Evolutionary conservation across 768 basidiomycete genomes (phyloP).

Genomic region (Tubosaeta sp.): DNA sequence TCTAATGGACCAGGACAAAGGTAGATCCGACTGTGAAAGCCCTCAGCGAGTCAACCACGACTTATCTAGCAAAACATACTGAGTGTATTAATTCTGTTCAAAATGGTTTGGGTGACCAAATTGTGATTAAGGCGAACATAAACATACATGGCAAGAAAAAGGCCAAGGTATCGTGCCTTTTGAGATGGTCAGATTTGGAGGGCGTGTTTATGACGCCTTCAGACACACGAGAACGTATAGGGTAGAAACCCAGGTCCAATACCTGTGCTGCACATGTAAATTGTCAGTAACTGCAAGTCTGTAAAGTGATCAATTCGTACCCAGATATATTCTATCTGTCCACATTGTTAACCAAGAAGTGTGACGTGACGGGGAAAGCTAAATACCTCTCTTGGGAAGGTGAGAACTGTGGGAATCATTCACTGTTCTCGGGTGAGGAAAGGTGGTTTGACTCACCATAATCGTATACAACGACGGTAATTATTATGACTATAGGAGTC

Average conservation of each 20-base stretch:
- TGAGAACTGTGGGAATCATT: too few species aligned
- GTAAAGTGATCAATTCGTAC: background rate
- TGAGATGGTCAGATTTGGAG: background rate
- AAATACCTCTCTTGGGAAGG: too few species aligned
- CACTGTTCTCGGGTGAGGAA: too few species aligned
- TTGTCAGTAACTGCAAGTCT: background rate
- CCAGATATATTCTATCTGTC: background rate
- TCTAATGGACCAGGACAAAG: background rate
- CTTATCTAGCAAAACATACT: background rate
- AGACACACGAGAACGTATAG: slow-evolving; percentile 1
- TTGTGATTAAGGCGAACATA: background rate
- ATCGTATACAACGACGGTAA: background rate
- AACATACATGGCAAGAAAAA: background rate
- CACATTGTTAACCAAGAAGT: background rate
- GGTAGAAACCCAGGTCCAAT: slow-evolving; percentile 3
- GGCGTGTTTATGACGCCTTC: background rate
- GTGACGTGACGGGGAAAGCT: too few species aligned
- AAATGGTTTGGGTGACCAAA: background rate
- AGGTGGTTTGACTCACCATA: background rate
- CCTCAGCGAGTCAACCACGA: background rate
- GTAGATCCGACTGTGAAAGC: background rate
- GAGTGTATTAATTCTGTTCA: background rate
- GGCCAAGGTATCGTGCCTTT: background rate
- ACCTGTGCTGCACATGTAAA: background rate
- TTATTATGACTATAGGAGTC: background rate